A percentile compares a stretch with the other conserved stretches of the same genome.
These are phyloP conservation scores for Magnaporthiopsis incrustans DNA, from an alignment of 2,329 filamentous ascomycete species.

Conservation along the genomic window DNA sequence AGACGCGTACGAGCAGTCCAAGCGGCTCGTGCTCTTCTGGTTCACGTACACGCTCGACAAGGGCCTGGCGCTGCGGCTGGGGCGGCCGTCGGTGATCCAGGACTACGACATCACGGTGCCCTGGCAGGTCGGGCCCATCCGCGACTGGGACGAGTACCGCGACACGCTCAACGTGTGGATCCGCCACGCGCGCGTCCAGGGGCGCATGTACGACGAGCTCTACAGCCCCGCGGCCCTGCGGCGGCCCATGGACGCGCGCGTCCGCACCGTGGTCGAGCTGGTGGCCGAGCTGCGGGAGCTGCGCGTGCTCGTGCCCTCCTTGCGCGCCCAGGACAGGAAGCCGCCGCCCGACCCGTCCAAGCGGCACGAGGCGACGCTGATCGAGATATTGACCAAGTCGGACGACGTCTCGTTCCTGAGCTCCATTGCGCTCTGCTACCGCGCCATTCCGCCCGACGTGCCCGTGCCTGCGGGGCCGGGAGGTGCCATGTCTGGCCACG, in stretches of 20 bases:
- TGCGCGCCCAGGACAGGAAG: background rate
- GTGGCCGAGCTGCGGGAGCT: slow-evolving; percentile 29
- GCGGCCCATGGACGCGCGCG: slow-evolving; percentile 30
- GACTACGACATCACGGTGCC: slow-evolving; percentile 46
- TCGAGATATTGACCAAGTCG: slow-evolving; percentile 35
- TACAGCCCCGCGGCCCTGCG: slow-evolving; percentile 43
- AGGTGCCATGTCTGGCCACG: background rate
- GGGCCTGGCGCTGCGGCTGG: slow-evolving; percentile 48
- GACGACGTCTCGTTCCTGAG: slow-evolving; percentile 40
- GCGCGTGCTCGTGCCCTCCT: slow-evolving; percentile 31
- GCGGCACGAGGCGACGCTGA: slow-evolving; percentile 25
- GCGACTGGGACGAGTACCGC: slow-evolving; percentile 31
- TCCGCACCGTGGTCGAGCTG: slow-evolving; percentile 29
- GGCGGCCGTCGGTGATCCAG: slow-evolving; percentile 48
- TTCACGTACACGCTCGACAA: slow-evolving; percentile 37
- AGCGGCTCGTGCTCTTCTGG: slow-evolving; percentile 17
- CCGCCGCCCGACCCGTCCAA: background rate
- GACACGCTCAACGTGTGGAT: slow-evolving; percentile 46
- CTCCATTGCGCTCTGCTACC: slow-evolving; percentile 43
- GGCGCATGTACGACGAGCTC: slow-evolving; percentile 47
- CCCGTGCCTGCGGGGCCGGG: slow-evolving; percentile 14
- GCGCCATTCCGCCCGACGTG: slow-evolving; percentile 39
- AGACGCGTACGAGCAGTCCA: background rate
- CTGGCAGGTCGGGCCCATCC: slow-evolving; percentile 20
- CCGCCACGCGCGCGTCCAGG: slow-evolving; percentile 46